phyloP scores from a whole-genome alignment of 345 rosid genomes.

The Citrus australasica region DNA sequence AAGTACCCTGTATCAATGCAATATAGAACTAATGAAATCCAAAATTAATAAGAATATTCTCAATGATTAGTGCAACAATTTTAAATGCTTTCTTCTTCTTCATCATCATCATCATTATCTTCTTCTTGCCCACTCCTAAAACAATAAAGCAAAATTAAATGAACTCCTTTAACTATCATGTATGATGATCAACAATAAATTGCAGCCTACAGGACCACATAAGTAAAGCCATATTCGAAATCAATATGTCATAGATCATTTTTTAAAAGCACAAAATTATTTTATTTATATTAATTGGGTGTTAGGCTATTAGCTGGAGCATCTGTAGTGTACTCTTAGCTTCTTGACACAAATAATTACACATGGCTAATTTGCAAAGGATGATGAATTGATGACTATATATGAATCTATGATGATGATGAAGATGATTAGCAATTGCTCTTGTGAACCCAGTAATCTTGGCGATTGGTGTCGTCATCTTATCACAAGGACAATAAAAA shows the following conservation, averaged over 20 bases:
- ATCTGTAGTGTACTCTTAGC: background rate
- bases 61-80: background rate
- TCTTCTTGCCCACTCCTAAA: background rate
- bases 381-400: too few relatives aligned
- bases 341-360: background rate
- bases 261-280: too few relatives aligned
- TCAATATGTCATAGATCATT: too few relatives aligned
- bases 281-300: too few relatives aligned
- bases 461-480: background rate
- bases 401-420: background rate
- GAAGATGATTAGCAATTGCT: background rate
- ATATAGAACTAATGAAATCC: background rate
- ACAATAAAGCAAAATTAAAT: background rate
- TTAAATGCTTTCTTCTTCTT: background rate
- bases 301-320: background rate
- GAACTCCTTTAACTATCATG: constrained; percentile 1
- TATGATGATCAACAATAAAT: background rate
- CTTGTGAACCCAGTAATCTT: background rate
- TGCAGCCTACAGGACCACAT: background rate
- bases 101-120: too few relatives aligned
- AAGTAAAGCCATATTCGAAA: background rate
- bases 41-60: background rate
- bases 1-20: too few relatives aligned
- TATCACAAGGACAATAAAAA: too few relatives aligned
- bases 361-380: background rate